Conservation (phyloP, 495 filamentous ascomycete species). For the Aeminium ludgeri region DNA sequence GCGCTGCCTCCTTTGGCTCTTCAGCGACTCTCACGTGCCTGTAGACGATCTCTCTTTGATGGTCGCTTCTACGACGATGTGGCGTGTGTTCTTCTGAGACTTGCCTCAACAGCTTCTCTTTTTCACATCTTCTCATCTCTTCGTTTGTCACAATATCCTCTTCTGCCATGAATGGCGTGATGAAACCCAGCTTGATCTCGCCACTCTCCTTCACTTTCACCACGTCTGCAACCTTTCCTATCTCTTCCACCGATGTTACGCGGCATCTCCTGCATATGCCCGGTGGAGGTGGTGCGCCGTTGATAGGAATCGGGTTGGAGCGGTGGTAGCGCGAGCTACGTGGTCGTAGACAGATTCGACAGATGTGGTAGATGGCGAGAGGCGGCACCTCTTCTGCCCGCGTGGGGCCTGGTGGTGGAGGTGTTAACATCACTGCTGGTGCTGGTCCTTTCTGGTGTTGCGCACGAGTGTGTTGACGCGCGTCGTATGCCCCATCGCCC, state of each 20-base stretch:
- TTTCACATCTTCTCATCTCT: slow-evolving; percentile 3
- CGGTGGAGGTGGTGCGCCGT: slow-evolving; percentile 14
- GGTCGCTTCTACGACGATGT: neutral
- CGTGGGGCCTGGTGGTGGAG: neutral
- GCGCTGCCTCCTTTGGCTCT: neutral
- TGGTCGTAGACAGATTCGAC: slow-evolving; percentile 13
- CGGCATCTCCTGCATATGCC: slow-evolving; percentile 16
- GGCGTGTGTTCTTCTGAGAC: neutral
- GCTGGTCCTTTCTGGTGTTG: neutral
- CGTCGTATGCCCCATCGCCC: slow-evolving; percentile 1
- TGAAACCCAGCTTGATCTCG: slow-evolving; percentile 6
- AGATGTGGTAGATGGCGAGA: slow-evolving; percentile 16
- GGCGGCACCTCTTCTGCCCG: slow-evolving; percentile 7
- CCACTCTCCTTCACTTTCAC: slow-evolving; percentile 5
- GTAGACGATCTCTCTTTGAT: slow-evolving; percentile 1
- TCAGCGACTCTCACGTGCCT: slow-evolving; percentile 5
- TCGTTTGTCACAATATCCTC: slow-evolving; percentile 7
- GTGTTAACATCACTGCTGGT: neutral
- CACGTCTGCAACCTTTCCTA: slow-evolving; percentile 1
- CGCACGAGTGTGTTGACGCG: neutral
- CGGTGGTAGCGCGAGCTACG: slow-evolving; percentile 13
- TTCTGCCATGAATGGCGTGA: slow-evolving; percentile 6
- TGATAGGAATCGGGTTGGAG: slow-evolving; percentile 14
- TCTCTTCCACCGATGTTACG: slow-evolving; percentile 8
- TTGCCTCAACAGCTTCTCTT: slow-evolving; percentile 1